Evolutionary conservation across 495 filamentous ascomycete genomes (phyloP).

Genomic region (Aspergillus mulundensis): DNA sequence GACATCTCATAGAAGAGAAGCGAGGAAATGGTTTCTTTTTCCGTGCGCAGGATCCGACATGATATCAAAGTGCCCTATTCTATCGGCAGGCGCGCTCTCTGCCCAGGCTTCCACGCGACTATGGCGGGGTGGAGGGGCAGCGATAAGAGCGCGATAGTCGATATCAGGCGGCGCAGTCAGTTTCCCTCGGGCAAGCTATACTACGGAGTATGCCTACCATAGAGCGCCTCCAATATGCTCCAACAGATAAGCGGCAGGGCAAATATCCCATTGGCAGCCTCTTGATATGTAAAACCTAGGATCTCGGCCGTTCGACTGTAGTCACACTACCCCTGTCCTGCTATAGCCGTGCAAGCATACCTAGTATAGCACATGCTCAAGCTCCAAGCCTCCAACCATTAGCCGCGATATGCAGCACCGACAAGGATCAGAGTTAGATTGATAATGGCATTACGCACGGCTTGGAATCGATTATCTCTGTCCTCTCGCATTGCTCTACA

Average conservation of each 20-base stretch:
- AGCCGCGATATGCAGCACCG: conserved; percentile 18
- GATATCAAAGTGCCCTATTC: neutral
- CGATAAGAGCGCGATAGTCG: conserved; percentile 12
- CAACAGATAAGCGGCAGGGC: neutral
- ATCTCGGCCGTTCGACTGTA: neutral
- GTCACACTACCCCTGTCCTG: neutral
- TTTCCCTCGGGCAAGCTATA: neutral
- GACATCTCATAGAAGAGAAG: neutral
- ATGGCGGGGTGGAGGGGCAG: conserved; percentile 26
- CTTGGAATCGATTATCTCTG: conserved; percentile 17
- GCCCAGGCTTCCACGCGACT: conserved; percentile 21
- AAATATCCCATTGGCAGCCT: neutral
- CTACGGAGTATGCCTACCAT: neutral
- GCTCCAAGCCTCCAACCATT: conserved; percentile 17
- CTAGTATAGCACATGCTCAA: neutral
- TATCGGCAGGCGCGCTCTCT: conserved; percentile 24
- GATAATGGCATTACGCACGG: conserved; percentile 24
- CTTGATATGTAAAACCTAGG: neutral
- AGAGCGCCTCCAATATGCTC: neutral
- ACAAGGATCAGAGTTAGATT: conserved; percentile 1
- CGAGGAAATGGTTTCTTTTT: conserved; percentile 3
- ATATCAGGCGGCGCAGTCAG: conserved; percentile 6
- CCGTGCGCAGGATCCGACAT: neutral
- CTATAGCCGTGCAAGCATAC: neutral
- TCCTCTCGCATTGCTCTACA: neutral